Evolutionary conservation across 176 grass and related monocot species (phyloP).

Genomic region (Carex scoparia): DNA sequence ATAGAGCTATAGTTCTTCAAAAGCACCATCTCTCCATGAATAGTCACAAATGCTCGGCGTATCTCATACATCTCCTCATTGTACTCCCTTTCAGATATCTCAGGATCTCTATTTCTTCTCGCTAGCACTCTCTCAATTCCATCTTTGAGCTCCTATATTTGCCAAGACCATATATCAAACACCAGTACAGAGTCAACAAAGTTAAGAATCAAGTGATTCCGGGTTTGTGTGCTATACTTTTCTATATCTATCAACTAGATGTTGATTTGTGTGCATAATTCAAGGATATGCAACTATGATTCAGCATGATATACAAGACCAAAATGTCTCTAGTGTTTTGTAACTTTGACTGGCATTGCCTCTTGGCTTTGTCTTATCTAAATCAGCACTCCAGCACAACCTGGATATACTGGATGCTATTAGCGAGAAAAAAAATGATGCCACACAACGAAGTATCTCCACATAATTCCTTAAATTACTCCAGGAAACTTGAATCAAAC

Average conservation of each 20-base stretch:
- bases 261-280: neutral
- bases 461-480: neutral
- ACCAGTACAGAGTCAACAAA: neutral
- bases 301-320: neutral
- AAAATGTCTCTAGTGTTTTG: neutral
- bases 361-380: neutral
- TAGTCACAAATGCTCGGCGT: slow-evolving; percentile 86
- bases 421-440: neutral
- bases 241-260: neutral
- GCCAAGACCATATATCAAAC: neutral
- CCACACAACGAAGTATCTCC: neutral
- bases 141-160: slow-evolving; percentile 70
- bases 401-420: neutral
- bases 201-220: neutral
- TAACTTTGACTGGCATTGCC: neutral
- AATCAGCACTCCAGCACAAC: neutral
- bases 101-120: slow-evolving; percentile 46
- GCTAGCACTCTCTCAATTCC: slow-evolving; percentile 77
- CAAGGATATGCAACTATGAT: neutral
- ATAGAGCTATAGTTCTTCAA: slow-evolving; percentile 87
- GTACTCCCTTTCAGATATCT: slow-evolving; percentile 55
- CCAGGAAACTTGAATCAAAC: neutral
- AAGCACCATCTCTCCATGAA: slow-evolving; percentile 97
- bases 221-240: neutral
- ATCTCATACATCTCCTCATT: slow-evolving; percentile 92